Base-by-base conservation (phyloP, 306 rosid genomes). In the Fragaria vesca region DNA sequence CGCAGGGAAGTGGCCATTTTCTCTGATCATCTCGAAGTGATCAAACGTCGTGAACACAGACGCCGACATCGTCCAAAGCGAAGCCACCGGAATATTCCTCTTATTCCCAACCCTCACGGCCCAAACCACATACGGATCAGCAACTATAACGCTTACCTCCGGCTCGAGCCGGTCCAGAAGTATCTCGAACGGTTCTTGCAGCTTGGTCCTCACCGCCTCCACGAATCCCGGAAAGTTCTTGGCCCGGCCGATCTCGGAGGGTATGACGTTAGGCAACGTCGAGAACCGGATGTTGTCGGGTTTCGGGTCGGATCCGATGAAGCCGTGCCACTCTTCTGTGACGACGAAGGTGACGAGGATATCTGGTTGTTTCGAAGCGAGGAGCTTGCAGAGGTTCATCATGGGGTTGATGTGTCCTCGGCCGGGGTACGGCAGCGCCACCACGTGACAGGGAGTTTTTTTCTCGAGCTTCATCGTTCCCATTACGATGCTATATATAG, bases 371-470 rank as follows among this genome's bases (percentile, higher is more conserved):
- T 66, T 83, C 16, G 74, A 78, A 42, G 55, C 50, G 0, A 87
- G 78, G 5, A 68, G 61, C 45, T 83, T 85, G 86, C 91, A 91
- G 54, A 91, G 78, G 77, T 66, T 88, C 89, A 91, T 87, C 87
- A 90, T 86, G 17, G 92, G 90, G 81, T 86, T 88, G 69, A 88
- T 48, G 74, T 84, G 92, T 9, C 88, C 88, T 51, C 84, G 61
- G 30, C 81, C 83, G 12, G 92, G 90, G 32, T 17, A 86, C 8
- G 92, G 90, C 79, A 88, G 47, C 18, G 81, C 90, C 74, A 84
- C 80, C 62, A 84, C 65, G 78, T 88, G 90, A 74, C 71, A 60
- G 58, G 69, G 17, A 13, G 24, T 12, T 16, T 4, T 46, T 66
- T 76, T 48, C 4, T 78, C 42, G 6, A 55, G 20, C 34, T 55